Conservation (phyloP, 495 filamentous ascomycete genomes). For the Emericellopsis terricola region DNA sequence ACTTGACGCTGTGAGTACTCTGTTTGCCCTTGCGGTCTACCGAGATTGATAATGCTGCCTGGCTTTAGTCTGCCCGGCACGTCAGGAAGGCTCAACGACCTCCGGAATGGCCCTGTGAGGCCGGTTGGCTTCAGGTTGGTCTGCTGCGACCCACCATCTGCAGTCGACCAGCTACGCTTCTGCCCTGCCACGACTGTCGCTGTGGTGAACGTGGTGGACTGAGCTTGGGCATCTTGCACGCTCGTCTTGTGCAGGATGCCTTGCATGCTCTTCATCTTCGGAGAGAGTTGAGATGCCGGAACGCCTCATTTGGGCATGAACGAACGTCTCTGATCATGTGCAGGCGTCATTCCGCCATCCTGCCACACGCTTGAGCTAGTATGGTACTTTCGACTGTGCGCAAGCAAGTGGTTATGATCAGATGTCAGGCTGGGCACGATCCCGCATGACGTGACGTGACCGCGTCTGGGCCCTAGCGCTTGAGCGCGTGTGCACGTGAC, state of each 20-base stretch:
- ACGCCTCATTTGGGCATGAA: no score
- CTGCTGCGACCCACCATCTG: background rate
- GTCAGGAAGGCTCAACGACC: conserved; percentile 6
- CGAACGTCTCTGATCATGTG: no score
- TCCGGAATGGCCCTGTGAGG: conserved; percentile 9
- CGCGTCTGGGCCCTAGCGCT: no score
- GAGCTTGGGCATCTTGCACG: conserved; percentile 9
- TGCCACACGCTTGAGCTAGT: no score
- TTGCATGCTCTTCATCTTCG: conserved; percentile 2
- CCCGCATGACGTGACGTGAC: no score
- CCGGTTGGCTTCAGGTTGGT: conserved; percentile 4
- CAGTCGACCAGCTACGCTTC: conserved; percentile 2
- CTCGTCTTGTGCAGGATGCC: conserved; percentile 5
- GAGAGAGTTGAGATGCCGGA: background rate
- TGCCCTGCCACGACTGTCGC: background rate
- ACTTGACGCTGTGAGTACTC: conserved; percentile 29
- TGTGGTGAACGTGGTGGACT: background rate
- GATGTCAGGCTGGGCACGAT: no score
- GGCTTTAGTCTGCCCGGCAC: conserved; percentile 13
- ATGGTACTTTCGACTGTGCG: no score
- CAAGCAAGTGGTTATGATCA: no score
- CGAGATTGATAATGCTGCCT: conserved; percentile 13
- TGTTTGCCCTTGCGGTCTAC: conserved; percentile 7
- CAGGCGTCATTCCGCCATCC: no score
- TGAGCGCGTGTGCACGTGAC: no score